Conservation (phyloP, 179 eudicot species). For the Spergularia azorica region DNA sequence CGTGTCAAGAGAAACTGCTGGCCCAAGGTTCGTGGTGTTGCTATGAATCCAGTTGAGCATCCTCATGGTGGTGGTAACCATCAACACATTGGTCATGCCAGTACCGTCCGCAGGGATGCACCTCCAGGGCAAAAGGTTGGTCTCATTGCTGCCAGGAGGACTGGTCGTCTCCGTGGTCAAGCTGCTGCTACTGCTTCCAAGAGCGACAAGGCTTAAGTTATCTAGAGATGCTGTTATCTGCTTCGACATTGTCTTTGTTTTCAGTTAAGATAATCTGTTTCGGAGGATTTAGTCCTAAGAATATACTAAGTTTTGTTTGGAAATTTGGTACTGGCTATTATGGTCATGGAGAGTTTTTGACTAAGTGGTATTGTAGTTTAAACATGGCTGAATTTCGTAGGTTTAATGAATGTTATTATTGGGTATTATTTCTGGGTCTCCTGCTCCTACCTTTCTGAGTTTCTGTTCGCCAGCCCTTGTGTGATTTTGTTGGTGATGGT, state of each 20-base stretch:
- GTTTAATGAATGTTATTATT: too few relatives aligned
- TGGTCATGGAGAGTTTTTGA: background rate
- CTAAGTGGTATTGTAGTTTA: background rate
- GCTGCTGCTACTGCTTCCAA: constrained; percentile 38
- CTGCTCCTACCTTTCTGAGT: too few relatives aligned
- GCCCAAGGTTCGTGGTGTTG: constrained; percentile 53
- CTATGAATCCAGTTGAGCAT: constrained; percentile 51
- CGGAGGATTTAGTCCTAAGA: constrained; percentile 18
- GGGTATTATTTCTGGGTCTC: too few relatives aligned
- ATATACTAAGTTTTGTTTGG: constrained; percentile 28
- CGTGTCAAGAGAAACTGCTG: constrained; percentile 45
- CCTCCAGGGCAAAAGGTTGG: constrained; percentile 48
- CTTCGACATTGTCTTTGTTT: constrained; percentile 11
- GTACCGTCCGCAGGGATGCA: constrained; percentile 43
- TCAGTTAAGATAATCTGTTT: constrained; percentile 25
- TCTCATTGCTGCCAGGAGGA: constrained; percentile 47
- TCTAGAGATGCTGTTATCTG: background rate
- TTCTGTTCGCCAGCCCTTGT: too few relatives aligned
- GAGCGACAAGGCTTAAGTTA: constrained; percentile 36
- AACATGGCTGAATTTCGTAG: too few relatives aligned
- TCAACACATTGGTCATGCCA: constrained; percentile 48
- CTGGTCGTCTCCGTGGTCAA: constrained; percentile 51
- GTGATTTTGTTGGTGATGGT: too few relatives aligned
- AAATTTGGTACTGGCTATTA: constrained; percentile 13
- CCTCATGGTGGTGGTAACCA: constrained; percentile 54